Evolutionary conservation across 2,329 filamentous ascomycete species (phyloP), one percentile per base, ranked within the genome.

Genomic region (Macrophomina tecta): DNA sequence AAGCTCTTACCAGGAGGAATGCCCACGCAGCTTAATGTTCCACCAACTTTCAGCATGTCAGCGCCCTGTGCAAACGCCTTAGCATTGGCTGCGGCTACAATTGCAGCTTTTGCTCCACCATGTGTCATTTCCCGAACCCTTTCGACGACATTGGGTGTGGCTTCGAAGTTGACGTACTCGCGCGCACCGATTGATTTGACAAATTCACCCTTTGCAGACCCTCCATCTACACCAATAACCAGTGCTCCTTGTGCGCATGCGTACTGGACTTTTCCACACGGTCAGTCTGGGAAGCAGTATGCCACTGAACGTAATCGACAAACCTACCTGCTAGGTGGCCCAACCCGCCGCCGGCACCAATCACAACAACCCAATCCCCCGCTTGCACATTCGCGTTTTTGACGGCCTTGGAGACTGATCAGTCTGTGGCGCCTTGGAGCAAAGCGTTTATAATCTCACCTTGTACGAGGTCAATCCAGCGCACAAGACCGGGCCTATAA

Each of bases 311-410:
- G 28, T 1, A 36, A 5, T 34, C 12, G 1, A 9, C 23, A 16
- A 2, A 7, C 48, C 8, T 51, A 53, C 49, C 49, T 53, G 81
- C 81, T 42, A 82, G 75, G 70, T 82, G 79, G 2, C 81, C 81
- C n/a, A 83, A 72, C 5, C 81, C 81, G 52, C 81, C 81, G 42
- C 79, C 81, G 14, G 81, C 81, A 9, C 81, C 81, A n/a, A 82
- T 76, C 12, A 83, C 80, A 2, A 80, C 79, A 34, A 83, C 70
- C 77, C 76, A 81, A 42, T 80, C 73, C 12, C 80, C 80, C 12
- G 75, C 69, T 52, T 77, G 75, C 60, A 82, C 67, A 45, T 78
- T 76, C 6, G 80, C 71, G 69, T 82, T 82, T 46, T 78, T 70
- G 18, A 83, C 78, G 11, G 81, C 36, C 56, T 61, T 0, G 18